Conservation (phyloP, 192 early-diverging fungal species). For the Linnemannia hyalina region DNA sequence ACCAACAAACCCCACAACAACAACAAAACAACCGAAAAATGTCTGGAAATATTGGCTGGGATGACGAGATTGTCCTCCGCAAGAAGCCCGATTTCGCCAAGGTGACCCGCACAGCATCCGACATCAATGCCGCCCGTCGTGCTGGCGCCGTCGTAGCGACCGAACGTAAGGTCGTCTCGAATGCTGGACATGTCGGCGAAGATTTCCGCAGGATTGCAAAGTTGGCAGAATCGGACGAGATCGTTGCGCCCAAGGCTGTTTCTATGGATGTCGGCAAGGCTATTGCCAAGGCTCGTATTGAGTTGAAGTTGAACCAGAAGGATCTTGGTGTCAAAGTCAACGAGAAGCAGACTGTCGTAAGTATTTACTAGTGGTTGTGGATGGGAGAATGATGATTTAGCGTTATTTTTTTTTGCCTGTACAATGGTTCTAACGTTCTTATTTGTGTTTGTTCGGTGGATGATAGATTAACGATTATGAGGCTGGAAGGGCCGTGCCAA, state of each 20-base stretch:
- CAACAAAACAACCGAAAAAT: background rate
- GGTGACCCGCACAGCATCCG: conserved; percentile 67
- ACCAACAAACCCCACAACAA: background rate
- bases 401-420: background rate
- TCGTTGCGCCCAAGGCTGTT: conserved; percentile 73
- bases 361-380: conserved; percentile 7
- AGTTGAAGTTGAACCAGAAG: conserved; percentile 86
- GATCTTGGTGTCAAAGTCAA: conserved; percentile 87
- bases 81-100: conserved; percentile 72
- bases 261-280: conserved; percentile 80
- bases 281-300: conserved; percentile 82
- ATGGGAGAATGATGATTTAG: background rate
- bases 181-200: conserved; percentile 67
- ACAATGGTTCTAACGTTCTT: background rate
- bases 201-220: conserved; percentile 84
- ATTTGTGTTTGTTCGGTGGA: background rate
- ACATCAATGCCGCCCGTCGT: conserved; percentile 79
- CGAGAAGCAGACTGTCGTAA: conserved; percentile 86
- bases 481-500: conserved; percentile 82
- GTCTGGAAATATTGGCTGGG: conserved; percentile 68
- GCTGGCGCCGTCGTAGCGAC: conserved; percentile 75
- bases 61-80: conserved; percentile 78
- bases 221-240: conserved; percentile 88
- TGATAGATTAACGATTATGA: conserved; percentile 88
- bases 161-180: conserved; percentile 77